phyloP scores from a whole-genome alignment of 257 asterid genomes.

The Solanum megistacrolobum region DNA sequence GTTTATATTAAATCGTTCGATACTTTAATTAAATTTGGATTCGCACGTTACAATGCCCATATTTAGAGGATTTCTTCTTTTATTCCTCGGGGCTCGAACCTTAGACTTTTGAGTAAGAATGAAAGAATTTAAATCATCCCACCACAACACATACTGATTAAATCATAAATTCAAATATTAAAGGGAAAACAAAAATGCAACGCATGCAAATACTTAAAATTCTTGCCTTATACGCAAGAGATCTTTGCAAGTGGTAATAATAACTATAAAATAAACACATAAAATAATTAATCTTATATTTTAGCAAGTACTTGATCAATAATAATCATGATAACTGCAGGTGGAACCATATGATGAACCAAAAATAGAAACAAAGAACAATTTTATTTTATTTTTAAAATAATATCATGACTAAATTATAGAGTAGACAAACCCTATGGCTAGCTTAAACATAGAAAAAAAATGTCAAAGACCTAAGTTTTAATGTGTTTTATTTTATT shows the following conservation, averaged over 20 bases:
- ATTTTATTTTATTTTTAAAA: neutral
- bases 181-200: neutral
- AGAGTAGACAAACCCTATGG: neutral
- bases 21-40: neutral
- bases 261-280: neutral
- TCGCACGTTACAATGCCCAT: neutral
- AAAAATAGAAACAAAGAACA: neutral
- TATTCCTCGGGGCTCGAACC: fast-evolving
- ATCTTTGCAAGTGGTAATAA: neutral
- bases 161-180: neutral
- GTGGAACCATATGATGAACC: neutral
- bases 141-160: fast-evolving
- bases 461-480: neutral
- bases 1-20: neutral
- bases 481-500: neutral
- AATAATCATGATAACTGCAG: neutral
- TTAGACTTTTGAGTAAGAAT: neutral
- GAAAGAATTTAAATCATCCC: fast-evolving
- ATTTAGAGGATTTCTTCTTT: neutral
- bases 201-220: neutral
- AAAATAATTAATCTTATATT: neutral
- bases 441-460: neutral
- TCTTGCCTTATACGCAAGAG: neutral
- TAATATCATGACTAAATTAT: neutral
- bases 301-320: neutral